These are phyloP conservation scores for Metschnikowia bowlesiae DNA, from an alignment of 805 yeast genomes.

Conservation along the genomic window DNA sequence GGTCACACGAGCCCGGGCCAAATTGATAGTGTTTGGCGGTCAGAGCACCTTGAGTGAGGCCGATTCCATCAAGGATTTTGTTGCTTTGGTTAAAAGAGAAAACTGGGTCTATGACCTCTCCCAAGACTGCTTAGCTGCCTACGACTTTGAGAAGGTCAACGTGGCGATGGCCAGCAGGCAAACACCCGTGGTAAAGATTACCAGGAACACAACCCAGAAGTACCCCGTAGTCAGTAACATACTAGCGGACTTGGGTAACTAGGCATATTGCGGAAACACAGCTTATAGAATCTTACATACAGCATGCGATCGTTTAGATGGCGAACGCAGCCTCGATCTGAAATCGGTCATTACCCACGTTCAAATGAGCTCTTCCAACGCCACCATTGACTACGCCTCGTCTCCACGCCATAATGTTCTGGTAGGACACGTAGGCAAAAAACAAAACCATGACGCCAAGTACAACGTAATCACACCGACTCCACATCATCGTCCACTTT, in stretches of 20 bases:
- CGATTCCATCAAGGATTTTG: constrained; percentile 53
- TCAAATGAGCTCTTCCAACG: constrained; percentile 1
- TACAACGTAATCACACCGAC: constrained; percentile 53
- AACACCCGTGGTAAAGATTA: constrained; percentile 2
- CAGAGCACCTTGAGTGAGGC: constrained; percentile 52
- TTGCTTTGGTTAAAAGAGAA: constrained; percentile 50
- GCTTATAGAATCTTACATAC: not conserved
- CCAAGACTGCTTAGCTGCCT: constrained; percentile 34
- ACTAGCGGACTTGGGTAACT: constrained; percentile 22
- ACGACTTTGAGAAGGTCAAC: constrained; percentile 22
- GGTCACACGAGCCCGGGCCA: constrained; percentile 82
- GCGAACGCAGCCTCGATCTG: constrained; percentile 30
- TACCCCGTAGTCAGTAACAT: constrained; percentile 27
- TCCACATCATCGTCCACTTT: constrained; percentile 56
- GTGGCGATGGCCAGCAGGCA: constrained; percentile 1
- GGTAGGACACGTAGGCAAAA: constrained; percentile 26
- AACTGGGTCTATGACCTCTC: constrained; percentile 66
- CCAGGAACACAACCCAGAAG: constrained; percentile 15
- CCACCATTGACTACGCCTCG: constrained; percentile 13
- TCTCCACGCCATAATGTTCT: constrained; percentile 25
- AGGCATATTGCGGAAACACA: not conserved
- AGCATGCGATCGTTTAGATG: constrained; percentile 11
- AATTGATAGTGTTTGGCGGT: constrained; percentile 82
- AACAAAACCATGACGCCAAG: constrained; percentile 25
- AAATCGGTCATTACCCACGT: constrained; percentile 4